phyloP scores from a whole-genome alignment of 2,329 filamentous ascomycete species.

The Monilinia polystroma region DNA sequence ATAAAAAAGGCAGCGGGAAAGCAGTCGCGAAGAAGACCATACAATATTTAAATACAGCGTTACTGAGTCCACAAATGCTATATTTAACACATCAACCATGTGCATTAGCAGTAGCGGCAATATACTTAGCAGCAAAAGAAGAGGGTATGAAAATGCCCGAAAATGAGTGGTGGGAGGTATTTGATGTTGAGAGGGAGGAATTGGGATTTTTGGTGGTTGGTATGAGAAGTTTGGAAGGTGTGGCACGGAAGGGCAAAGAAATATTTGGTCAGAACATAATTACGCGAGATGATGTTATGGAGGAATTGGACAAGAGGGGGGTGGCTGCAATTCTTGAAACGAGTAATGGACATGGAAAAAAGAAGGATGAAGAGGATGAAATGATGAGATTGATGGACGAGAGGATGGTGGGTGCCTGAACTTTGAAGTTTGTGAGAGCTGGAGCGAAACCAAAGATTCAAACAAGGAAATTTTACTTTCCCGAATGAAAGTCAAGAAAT shows the following conservation, averaged over 20 bases:
- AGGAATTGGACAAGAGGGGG: slow-evolving; percentile 20
- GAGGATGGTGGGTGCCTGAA: slow-evolving; percentile 27
- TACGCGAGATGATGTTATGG: slow-evolving; percentile 30
- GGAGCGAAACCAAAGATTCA: background rate
- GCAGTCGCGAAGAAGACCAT: slow-evolving; percentile 64
- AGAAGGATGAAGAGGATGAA: slow-evolving; percentile 10
- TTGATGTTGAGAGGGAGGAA: slow-evolving; percentile 92
- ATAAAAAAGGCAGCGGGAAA: slow-evolving; percentile 43
- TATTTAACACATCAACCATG: slow-evolving; percentile 92
- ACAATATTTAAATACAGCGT: slow-evolving; percentile 78
- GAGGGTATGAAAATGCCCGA: slow-evolving; percentile 74
- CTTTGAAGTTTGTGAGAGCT: too few relatives aligned
- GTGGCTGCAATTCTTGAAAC: background rate
- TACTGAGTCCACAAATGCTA: slow-evolving; percentile 83
- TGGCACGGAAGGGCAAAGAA: slow-evolving; percentile 30
- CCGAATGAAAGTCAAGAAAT: background rate
- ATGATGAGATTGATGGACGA: slow-evolving; percentile 34
- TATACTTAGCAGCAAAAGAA: slow-evolving; percentile 86
- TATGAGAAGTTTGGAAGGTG: slow-evolving; percentile 74
- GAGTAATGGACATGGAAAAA: background rate
- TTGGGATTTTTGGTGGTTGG: slow-evolving; percentile 88
- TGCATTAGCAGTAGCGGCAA: slow-evolving; percentile 79
- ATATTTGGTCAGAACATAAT: slow-evolving; percentile 35
- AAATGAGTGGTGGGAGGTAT: slow-evolving; percentile 95
- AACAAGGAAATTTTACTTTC: background rate